phyloP scores from a whole-genome alignment of 2,329 filamentous ascomycete species.

The Hypoxylon sp. region DNA sequence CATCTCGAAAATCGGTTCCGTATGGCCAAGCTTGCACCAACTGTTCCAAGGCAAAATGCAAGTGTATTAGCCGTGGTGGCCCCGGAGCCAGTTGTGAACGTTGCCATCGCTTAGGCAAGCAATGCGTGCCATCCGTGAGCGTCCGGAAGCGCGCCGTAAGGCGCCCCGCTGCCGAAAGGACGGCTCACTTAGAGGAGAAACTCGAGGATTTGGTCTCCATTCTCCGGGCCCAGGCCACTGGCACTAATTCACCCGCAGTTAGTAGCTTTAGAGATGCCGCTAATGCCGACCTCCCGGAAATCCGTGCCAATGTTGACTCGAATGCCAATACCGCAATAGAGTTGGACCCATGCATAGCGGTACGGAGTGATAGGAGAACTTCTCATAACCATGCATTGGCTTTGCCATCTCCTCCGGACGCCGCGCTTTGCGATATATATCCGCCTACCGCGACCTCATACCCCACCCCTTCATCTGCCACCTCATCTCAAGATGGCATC shows the following conservation, averaged over 20 bases:
- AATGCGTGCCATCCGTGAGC: slow-evolving; percentile 57
- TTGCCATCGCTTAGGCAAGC: slow-evolving; percentile 58
- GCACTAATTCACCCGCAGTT: slow-evolving; percentile 23
- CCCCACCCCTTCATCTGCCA: slow-evolving; percentile 39
- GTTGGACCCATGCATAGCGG: slow-evolving; percentile 24
- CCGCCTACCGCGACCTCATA: slow-evolving; percentile 33
- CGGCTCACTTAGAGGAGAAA: slow-evolving; percentile 51
- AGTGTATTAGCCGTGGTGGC: slow-evolving; percentile 53
- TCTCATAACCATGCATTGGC: slow-evolving; percentile 19
- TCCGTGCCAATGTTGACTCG: slow-evolving; percentile 12
- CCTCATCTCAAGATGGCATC: slow-evolving; percentile 33
- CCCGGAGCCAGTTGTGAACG: slow-evolving; percentile 53
- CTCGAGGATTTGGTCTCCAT: slow-evolving; percentile 51
- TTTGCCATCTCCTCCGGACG: slow-evolving; percentile 22
- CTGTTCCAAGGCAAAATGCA: slow-evolving; percentile 61
- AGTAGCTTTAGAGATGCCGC: slow-evolving; percentile 9
- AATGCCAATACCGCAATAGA: slow-evolving; percentile 19
- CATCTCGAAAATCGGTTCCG: slow-evolving; percentile 50
- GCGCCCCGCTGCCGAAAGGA: slow-evolving; percentile 33
- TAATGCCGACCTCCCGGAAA: slow-evolving; percentile 19
- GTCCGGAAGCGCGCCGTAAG: slow-evolving; percentile 50
- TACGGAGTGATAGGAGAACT: slow-evolving; percentile 13
- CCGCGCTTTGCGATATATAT: slow-evolving; percentile 31
- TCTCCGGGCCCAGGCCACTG: slow-evolving; percentile 47
- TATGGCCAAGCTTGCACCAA: slow-evolving; percentile 59